Base-by-base conservation (phyloP, 345 rosid species). In the Linum trigynum region DNA sequence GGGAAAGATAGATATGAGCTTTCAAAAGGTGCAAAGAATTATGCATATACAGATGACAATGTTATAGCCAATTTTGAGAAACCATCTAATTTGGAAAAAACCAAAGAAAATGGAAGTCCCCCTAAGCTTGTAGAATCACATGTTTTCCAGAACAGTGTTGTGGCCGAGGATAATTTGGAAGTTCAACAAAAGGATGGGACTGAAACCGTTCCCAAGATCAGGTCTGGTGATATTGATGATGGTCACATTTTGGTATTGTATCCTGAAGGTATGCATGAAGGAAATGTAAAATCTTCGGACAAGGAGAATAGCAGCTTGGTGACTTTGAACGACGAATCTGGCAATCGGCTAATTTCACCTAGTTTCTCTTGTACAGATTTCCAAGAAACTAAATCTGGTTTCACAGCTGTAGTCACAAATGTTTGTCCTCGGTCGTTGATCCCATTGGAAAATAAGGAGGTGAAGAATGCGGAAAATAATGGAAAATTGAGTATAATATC, bases 211-310 rank as follows among this genome's bases (percentile, higher is more conserved):
- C 83, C 77, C 38, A 86, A 81, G 63, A 76, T 86, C 65, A 86
- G 74, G 75, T 76, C 83, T 86, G 89, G 84, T 61, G 86, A 77
- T 79, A 74, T 83, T 63, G 87, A 82, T 70, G 82, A 79, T 59
- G 82, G 78, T 59, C 80, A 82, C 71, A 71, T 71, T 75, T 61
- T 78, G 62, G 59, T 71, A 38, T 63, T 11, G 16, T 72, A 67
- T 71, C 62, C 55, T 68, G 82, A 67, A 67, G 79, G 66, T 43
- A 75, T 45, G 53, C 63, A 60, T 64, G 74, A 70, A 67, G 62
- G 62, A 69, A 84, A 63, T 72, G 71, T 74, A 58, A 79, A 60
- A 72, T 78, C 74, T 51, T 74, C 70, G 61, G 70, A 73, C 69
- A 70, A 72, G 41, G 70, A 70, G 59, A 65, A 72, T 10, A 69